Conservation (phyloP, 352 stramenopile genomes). For the Aphanomyces astaci region DNA sequence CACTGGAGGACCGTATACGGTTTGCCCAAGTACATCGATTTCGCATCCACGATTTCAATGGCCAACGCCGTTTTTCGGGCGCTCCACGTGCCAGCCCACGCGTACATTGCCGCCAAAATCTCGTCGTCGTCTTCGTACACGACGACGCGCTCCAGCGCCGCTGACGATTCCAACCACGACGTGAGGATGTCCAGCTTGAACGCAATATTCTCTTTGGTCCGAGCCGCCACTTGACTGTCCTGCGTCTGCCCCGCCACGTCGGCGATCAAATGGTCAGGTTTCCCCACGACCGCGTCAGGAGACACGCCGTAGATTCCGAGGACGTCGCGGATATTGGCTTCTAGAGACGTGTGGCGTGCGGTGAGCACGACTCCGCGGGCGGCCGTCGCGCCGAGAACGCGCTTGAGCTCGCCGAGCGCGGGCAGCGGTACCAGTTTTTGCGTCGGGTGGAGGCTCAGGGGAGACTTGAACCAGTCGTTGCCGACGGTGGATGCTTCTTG, state of each 20-base stretch:
- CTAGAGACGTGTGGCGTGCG: neutral
- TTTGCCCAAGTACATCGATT: neutral
- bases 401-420: neutral
- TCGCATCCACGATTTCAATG: slow-evolving; percentile 12
- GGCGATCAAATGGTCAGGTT: neutral
- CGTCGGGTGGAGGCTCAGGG: slow-evolving; percentile 1
- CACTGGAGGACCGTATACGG: neutral
- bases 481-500: neutral
- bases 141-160: neutral
- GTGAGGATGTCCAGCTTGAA: neutral
- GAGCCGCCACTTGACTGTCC: neutral
- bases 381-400: neutral
- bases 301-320: neutral
- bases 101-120: neutral
- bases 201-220: neutral
- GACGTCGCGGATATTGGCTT: neutral
- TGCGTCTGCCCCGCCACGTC: neutral
- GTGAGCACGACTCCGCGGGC: neutral
- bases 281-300: neutral
- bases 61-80: neutral
- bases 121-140: slow-evolving; percentile 19
- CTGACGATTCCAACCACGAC: neutral
- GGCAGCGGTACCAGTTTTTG: slow-evolving; percentile 11
- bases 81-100: neutral
- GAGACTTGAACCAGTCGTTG: slow-evolving; percentile 8